Evolutionary conservation across 805 yeast genomes (phyloP), one percentile per base, ranked within the genome.

Genomic region (Sugiyamaella marilandica): DNA sequence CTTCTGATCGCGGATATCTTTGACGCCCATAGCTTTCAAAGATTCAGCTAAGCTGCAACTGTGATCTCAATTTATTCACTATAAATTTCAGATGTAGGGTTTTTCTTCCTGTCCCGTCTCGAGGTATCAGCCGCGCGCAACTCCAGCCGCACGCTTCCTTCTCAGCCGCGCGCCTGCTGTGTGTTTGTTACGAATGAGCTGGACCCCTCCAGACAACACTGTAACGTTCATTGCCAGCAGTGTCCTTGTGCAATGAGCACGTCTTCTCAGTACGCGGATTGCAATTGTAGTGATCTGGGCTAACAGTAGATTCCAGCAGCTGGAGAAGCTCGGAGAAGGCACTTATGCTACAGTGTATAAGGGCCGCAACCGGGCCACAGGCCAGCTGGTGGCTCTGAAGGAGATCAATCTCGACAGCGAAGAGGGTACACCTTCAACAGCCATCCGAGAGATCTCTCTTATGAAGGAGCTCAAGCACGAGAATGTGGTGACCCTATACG

Each of bases 291-390:
- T 47, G 16, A 14, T 14, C 11, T 4, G 18, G 44, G 5, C 45
- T 41, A 41, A 41, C 45, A 21, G 37, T 41, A 59, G 62, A 44
- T 60, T 60, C 51, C 64, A 60, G 49, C 64, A 60, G 63, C 79
- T 87, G 51, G 96, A 89, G 68, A 88, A 88, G 73, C 78, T 88
- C 36, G 96, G 96, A 18, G 96, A 88, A 71, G 96, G 96, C 47
- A 88, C 99, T 0, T 94, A 94, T 71, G 99, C 99, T 62, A 95
- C 97, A n/a, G 99, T 94, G 33, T 94, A 92, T 74, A 94, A 92
- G 65, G 99, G 87, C 39, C 81, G 89, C 65, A 94, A 87, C 68
- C 81, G 87, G 57, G 81, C 84, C 63, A 85, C 91, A 29, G 97
- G 90, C 48, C 90, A 87, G 51, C 76, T 91, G 16, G 99, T 94